phyloP scores from a whole-genome alignment of 257 asterid species.

The Solanum appendiculatum region DNA sequence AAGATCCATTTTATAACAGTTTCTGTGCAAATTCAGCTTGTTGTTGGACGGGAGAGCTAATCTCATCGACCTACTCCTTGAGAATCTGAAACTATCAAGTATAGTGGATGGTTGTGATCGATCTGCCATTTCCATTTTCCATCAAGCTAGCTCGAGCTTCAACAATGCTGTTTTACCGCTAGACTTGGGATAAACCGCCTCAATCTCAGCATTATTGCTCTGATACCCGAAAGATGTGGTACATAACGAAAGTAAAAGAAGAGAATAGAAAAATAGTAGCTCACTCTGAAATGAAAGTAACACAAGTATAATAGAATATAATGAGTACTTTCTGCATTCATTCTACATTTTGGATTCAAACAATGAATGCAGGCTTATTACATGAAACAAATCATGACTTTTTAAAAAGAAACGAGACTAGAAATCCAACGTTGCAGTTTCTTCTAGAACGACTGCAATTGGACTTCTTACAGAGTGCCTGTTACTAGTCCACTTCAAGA shows the following conservation, averaged over 20 bases:
- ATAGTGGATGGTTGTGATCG: background rate
- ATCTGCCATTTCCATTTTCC: background rate
- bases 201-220: background rate
- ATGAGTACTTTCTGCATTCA: background rate
- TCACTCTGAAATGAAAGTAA: background rate
- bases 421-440: background rate
- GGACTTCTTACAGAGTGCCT: constrained; percentile 29
- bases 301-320: background rate
- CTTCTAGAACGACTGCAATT: background rate
- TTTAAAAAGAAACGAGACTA: background rate
- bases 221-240: background rate
- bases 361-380: background rate
- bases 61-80: background rate
- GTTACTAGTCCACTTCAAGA: constrained; percentile 26
- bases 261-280: background rate
- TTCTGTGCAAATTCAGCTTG: background rate
- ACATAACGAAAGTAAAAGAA: background rate
- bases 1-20: background rate
- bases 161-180: background rate
- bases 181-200: background rate
- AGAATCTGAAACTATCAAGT: background rate
- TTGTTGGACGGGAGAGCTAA: background rate
- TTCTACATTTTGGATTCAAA: background rate
- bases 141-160: background rate
- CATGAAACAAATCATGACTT: background rate